Conservation (phyloP, 441 rosid species). For the Pelargonium citronellum region DNA sequence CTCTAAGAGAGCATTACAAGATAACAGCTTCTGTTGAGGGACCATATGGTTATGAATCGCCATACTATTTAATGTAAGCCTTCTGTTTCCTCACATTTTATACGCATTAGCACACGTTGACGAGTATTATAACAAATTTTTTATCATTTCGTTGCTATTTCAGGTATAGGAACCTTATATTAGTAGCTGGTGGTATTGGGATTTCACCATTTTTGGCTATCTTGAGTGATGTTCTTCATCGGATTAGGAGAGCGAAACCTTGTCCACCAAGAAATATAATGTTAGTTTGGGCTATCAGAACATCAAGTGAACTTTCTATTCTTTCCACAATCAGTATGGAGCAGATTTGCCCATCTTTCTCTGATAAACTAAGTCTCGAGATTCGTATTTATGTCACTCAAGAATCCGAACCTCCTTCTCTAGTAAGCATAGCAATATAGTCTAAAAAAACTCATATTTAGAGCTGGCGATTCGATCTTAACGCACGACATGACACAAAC, state of each 20-base stretch:
- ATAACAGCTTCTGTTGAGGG: slow-evolving; percentile 70
- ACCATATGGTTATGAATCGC: slow-evolving; percentile 69
- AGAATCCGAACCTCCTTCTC: slow-evolving; percentile 47
- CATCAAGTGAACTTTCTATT: slow-evolving; percentile 50
- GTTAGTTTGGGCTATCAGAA: slow-evolving; percentile 71
- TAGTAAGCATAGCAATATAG: slow-evolving; percentile 38
- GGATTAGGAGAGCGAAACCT: slow-evolving; percentile 47
- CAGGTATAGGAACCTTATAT: slow-evolving; percentile 60
- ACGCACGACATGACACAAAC: too few species aligned
- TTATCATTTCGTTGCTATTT: background rate
- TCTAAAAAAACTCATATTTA: too few species aligned
- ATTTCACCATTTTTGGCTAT: slow-evolving; percentile 85
- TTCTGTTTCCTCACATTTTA: background rate
- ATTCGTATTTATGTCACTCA: slow-evolving; percentile 57
- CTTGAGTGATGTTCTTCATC: slow-evolving; percentile 65
- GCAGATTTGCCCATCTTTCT: slow-evolving; percentile 47
- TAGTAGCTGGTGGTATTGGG: slow-evolving; percentile 89
- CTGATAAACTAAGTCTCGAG: slow-evolving; percentile 46
- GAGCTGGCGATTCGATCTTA: too few species aligned
- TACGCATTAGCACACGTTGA: background rate
- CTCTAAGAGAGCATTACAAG: slow-evolving; percentile 20
- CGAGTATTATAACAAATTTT: background rate
- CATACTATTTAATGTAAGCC: slow-evolving; percentile 65
- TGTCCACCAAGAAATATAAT: slow-evolving; percentile 59
- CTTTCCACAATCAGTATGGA: slow-evolving; percentile 52